Evolutionary conservation across 257 asterid genomes (phyloP).

Genomic region (Solanum etuberosum): DNA sequence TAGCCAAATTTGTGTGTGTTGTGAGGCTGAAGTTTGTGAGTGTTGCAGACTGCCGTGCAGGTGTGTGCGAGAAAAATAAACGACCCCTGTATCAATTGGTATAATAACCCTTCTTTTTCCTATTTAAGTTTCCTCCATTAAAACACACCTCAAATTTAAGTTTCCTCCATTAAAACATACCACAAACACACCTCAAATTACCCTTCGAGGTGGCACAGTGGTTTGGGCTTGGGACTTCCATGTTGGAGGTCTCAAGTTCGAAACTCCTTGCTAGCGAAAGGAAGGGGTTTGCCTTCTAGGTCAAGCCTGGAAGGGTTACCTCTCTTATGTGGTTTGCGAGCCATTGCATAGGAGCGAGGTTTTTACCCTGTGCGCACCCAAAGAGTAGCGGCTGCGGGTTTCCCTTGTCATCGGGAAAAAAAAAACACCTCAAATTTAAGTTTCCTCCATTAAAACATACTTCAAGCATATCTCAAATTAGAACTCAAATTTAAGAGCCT

Average conservation of each 20-base stretch:
- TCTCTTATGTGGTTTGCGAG: neutral
- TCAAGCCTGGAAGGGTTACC: neutral
- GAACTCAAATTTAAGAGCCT: neutral
- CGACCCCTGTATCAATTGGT: no score
- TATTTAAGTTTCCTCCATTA: neutral
- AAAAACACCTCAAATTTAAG: neutral
- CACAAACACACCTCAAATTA: neutral
- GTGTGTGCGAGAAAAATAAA: no score
- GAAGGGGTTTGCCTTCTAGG: neutral
- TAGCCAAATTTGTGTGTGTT: no score
- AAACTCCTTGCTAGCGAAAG: neutral
- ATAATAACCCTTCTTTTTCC: neutral
- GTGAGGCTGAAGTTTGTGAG: no score
- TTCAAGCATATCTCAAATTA: neutral
- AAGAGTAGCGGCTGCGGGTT: neutral
- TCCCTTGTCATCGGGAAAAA: neutral
- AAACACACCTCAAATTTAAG: neutral
- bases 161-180: neutral
- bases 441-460: neutral
- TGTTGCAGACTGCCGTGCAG: no score
- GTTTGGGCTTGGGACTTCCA: neutral
- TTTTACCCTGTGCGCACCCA: neutral
- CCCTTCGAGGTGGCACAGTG: neutral
- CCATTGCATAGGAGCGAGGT: neutral
- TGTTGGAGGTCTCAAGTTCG: neutral